These are phyloP conservation scores for Amanita rimosa DNA, from an alignment of 768 basidiomycete genomes.

Conservation along the genomic window DNA sequence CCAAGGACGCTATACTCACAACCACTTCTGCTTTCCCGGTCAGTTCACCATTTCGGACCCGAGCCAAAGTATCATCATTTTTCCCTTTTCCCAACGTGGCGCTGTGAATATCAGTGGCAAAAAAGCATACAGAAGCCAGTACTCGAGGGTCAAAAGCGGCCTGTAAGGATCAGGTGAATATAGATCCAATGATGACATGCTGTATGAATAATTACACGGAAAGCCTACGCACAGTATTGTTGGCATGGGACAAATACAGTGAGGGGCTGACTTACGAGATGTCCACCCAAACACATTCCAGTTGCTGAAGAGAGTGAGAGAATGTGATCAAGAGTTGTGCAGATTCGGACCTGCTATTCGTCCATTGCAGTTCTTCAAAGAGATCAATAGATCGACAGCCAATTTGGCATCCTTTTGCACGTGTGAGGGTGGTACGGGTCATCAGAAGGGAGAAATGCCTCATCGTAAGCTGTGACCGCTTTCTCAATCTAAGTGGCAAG, in stretches of 20 bases:
- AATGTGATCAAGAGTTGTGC: constrained; percentile 3
- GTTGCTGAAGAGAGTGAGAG: constrained; percentile 37
- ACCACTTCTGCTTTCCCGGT: constrained; percentile 75
- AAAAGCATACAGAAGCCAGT: constrained; percentile 83
- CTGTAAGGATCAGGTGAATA: constrained; percentile 22
- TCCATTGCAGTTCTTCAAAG: constrained; percentile 79
- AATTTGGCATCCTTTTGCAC: constrained; percentile 62
- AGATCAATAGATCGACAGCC: constrained; percentile 61
- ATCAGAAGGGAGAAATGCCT: constrained; percentile 32
- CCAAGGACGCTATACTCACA: constrained; percentile 28
- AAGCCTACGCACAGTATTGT: background rate
- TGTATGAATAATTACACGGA: constrained; percentile 1
- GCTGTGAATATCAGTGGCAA: constrained; percentile 88
- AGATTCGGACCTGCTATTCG: constrained; percentile 62
- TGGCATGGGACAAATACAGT: background rate
- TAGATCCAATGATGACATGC: background rate
- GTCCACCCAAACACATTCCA: constrained; percentile 87
- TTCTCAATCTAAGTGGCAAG: constrained; percentile 64
- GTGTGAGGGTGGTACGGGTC: background rate
- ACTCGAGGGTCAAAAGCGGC: constrained; percentile 84
- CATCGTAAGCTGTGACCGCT: constrained; percentile 77
- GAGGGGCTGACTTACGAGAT: constrained; percentile 24
- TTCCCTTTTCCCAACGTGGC: constrained; percentile 81
- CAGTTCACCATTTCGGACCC: constrained; percentile 67
- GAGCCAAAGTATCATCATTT: constrained; percentile 70